These are phyloP conservation scores for Hemileia vastatrix DNA, from an alignment of 1,284 basidiomycete species.

Conservation along the genomic window DNA sequence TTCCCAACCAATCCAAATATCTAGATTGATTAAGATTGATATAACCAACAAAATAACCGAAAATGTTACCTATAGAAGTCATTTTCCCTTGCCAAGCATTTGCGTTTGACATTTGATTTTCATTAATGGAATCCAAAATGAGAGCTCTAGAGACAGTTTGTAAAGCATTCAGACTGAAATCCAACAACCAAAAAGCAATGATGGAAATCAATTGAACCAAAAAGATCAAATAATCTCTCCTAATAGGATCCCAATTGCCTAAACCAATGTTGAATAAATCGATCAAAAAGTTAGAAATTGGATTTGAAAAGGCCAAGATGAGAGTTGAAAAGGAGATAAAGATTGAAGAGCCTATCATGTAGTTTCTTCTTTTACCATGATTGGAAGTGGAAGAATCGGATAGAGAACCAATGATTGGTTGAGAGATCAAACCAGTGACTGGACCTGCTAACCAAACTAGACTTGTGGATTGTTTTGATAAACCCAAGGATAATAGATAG, in stretches of 20 bases:
- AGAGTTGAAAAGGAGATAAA: constrained; percentile 62
- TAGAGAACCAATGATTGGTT: constrained; percentile 87
- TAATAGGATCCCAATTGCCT: constrained; percentile 80
- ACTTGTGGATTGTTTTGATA: constrained; percentile 80
- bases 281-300: constrained; percentile 63
- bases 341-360: constrained; percentile 73
- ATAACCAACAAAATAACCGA: constrained; percentile 71
- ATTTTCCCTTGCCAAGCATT: constrained; percentile 99
- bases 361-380: constrained; percentile 78
- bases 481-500: constrained; percentile 75
- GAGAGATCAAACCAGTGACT: constrained; percentile 79
- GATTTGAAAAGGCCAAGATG: constrained; percentile 75
- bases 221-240: constrained; percentile 34
- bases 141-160: constrained; percentile 88
- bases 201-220: constrained; percentile 56
- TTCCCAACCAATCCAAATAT: constrained; percentile 69
- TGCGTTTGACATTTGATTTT: constrained; percentile 73
- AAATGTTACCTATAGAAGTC: constrained; percentile 86
- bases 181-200: constrained; percentile 82
- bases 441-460: constrained; percentile 96
- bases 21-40: constrained; percentile 67
- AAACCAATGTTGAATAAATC: constrained; percentile 64
- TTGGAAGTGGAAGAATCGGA: constrained; percentile 82
- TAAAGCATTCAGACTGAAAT: constrained; percentile 81
- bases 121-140: constrained; percentile 75